Conservation (phyloP, 2,329 filamentous ascomycete species). For the Nothophaeocryptopus gaeumannii region DNA sequence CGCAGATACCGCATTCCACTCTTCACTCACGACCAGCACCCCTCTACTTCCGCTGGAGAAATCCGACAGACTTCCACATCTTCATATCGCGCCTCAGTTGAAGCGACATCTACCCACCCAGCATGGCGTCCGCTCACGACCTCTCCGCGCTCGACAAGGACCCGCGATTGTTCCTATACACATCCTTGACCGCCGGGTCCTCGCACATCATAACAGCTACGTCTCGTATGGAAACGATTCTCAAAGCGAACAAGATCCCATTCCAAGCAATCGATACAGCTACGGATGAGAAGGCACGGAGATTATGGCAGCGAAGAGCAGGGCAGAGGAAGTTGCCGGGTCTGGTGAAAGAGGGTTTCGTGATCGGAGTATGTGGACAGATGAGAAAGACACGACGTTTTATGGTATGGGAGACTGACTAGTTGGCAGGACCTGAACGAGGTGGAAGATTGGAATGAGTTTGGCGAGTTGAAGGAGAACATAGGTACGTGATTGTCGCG, state of each 20-base stretch:
- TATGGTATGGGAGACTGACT: constrained; percentile 1
- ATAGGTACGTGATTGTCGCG: constrained; percentile 44
- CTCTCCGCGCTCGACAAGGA: constrained; percentile 47
- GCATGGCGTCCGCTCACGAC: constrained; percentile 31
- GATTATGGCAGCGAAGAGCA: constrained; percentile 80
- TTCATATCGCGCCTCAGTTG: neutral
- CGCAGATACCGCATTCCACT: too few species aligned
- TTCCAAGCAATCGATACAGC: constrained; percentile 92
- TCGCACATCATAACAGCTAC: constrained; percentile 96
- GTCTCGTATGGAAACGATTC: constrained; percentile 90
- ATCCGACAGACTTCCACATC: neutral
- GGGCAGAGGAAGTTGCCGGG: constrained; percentile 86
- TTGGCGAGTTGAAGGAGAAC: constrained; percentile 87
- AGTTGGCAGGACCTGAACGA: constrained; percentile 75
- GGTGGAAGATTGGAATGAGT: constrained; percentile 99
- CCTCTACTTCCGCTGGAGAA: neutral
- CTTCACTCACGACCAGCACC: too few species aligned
- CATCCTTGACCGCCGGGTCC: constrained; percentile 89
- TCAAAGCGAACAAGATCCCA: constrained; percentile 89
- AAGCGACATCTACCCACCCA: neutral
- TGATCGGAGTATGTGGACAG: constrained; percentile 72
- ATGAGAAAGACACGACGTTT: neutral
- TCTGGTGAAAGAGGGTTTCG: constrained; percentile 79
- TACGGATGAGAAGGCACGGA: constrained; percentile 81
- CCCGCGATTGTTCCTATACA: constrained; percentile 79